A percentile compares a stretch with the other conserved stretches of the same genome.
These are phyloP conservation scores for Yueomyces sp. DNA, from an alignment of 805 yeast genomes.

Conservation along the genomic window DNA sequence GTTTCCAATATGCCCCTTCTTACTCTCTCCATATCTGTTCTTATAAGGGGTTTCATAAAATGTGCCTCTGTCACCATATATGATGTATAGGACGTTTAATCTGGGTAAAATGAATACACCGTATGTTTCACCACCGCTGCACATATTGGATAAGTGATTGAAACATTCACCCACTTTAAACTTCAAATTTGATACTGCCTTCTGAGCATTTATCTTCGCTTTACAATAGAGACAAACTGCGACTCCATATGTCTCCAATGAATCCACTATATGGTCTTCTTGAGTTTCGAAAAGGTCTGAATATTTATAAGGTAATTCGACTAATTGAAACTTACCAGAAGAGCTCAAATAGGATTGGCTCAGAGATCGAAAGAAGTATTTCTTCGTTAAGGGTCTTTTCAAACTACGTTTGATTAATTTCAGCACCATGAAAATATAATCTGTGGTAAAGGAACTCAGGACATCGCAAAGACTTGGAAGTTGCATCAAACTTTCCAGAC, in stretches of 20 bases:
- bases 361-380: too few species aligned
- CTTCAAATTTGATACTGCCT: slow-evolving; percentile 32
- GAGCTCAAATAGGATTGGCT: too few species aligned
- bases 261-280: slow-evolving; percentile 27
- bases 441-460: too few species aligned
- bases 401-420: too few species aligned
- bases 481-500: too few species aligned
- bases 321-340: neutral
- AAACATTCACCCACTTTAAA: slow-evolving; percentile 65
- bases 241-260: slow-evolving; percentile 42
- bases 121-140: slow-evolving; percentile 22
- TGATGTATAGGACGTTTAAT: slow-evolving; percentile 28
- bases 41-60: slow-evolving; percentile 74
- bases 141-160: slow-evolving; percentile 49
- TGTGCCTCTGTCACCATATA: slow-evolving; percentile 62
- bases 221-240: slow-evolving; percentile 85
- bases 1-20: slow-evolving; percentile 56
- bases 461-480: too few species aligned
- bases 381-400: too few species aligned
- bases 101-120: slow-evolving; percentile 16
- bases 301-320: slow-evolving; percentile 5
- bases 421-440: too few species aligned
- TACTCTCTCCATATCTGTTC: slow-evolving; percentile 77
- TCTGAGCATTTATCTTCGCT: slow-evolving; percentile 52
- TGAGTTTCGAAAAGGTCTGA: slow-evolving; percentile 3